Base-by-base conservation (phyloP, 345 rosid genomes). In the Syzygium aqueum region DNA sequence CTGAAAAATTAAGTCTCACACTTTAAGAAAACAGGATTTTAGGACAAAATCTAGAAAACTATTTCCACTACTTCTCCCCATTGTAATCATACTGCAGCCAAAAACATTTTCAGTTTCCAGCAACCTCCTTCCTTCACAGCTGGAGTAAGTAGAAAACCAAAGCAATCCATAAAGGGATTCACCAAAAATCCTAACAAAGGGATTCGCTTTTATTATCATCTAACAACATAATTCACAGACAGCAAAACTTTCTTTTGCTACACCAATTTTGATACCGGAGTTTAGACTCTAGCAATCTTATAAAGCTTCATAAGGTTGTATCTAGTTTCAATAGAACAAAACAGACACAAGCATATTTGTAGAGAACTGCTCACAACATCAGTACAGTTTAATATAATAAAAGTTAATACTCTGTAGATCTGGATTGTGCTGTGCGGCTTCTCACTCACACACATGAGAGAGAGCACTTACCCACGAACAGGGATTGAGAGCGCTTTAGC, bases 401-500 rank as follows among this genome's bases (percentile, higher is more conserved):
- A n/a, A 33, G 46, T 10, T 37, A 37, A 37, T 73, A 37, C 82
- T 37, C 82, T 19, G 82, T 5, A 37, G 82, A 73, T 73, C 82
- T 73, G 49, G 49, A 73, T 73, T 73, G 82, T 37, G 82, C 37
- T 2, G 23, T 49, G 40, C 4, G 25, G 54, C 40, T 61, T 57
- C 77, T 28, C 37, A 43, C 86, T 25, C 3, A 50, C 84, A n/a
- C n/a, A 40, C 49, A 77, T 52, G 43, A 84, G 83, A 28, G 28
- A 87, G 53, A 86, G 80, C 80, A 85, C 92, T 54, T 87, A 95
- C 98, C 96, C 98, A 50, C 96, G 98, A 87, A 94, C 93, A 56
- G 95, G 98, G 86, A 95, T 90, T 37, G 93, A 92, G 87, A 73
- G 91, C 87, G 85, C 90, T 86, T 92, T 93, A 87, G 98, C 95